These are phyloP conservation scores for Moniliella sp. DNA, from an alignment of 1,284 basidiomycete genomes.

Conservation along the genomic window DNA sequence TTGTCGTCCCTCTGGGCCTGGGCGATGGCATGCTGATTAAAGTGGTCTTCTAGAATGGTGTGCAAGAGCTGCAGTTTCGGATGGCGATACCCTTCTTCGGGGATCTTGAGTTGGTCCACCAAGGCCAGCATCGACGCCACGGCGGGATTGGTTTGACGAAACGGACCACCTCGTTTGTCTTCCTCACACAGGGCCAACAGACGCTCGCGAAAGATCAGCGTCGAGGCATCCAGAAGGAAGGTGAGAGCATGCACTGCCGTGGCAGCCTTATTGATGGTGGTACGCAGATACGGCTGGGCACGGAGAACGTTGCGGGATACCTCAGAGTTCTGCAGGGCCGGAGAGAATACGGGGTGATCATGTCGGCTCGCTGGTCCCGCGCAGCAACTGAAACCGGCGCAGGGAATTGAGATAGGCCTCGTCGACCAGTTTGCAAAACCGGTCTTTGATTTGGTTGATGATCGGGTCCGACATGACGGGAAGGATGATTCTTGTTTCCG, in stretches of 20 bases:
- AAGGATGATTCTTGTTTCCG: constrained; percentile 43
- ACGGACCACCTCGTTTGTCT: not conserved
- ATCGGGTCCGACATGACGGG: constrained; percentile 15
- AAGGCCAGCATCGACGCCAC: too few relatives aligned
- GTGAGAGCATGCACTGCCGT: constrained; percentile 23
- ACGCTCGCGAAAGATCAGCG: constrained; percentile 21
- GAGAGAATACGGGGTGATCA: constrained; percentile 18
- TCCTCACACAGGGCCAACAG: constrained; percentile 31
- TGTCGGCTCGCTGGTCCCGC: constrained; percentile 11
- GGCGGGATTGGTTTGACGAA: not conserved
- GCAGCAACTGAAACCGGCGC: constrained; percentile 13
- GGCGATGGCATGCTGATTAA: constrained; percentile 40
- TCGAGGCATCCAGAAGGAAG: constrained; percentile 50
- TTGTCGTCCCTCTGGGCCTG: not conserved
- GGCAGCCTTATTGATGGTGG: constrained; percentile 7
- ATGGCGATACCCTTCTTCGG: constrained; percentile 37
- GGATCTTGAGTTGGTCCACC: not conserved
- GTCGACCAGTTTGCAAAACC: constrained; percentile 35
- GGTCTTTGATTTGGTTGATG: constrained; percentile 20
- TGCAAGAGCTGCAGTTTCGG: constrained; percentile 73
- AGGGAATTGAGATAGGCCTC: constrained; percentile 13
- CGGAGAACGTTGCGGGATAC: constrained; percentile 6
- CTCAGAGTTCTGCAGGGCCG: constrained; percentile 3
- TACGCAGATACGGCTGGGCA: constrained; percentile 7
- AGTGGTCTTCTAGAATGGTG: constrained; percentile 17